Evolutionary conservation across 306 rosid genomes (phyloP), one percentile per base, ranked within the genome.

Genomic region (Lagenaria siceraria): DNA sequence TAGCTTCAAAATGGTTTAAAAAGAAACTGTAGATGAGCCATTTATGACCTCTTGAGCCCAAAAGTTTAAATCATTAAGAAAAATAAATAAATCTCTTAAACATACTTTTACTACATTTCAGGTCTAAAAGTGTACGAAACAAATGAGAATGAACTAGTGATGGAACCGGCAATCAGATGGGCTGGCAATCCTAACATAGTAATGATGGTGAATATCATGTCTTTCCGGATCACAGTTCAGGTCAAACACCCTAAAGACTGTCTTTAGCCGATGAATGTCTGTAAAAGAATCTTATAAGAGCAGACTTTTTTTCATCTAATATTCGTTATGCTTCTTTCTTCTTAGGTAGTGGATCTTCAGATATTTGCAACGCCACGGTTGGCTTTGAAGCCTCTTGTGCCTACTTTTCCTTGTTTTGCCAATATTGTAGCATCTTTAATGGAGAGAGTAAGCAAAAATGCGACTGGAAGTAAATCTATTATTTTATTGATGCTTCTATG

Each of bases 381-480:
- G 74, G 74, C 89, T 82, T 79, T 94, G 80, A 92, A 89, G 82
- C 97, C 98, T 83, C 86, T 94, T 40, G 97, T 92, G 58, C 92
- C 98, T n/a, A 84, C 91, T n/a, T 83, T 94, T 81, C 98, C 98
- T 6, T 94, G 98, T 82, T 94, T 94, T 59, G 88, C 91, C 42
- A 92, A 84, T 82, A 83, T 88, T 78, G 81, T 83, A 24, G 84
- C 88, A 10, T 94, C 95, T 36, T 92, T 94, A 89, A 80, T 94
- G 93, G 96, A 94, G 80, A 92, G 90, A 92, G 98, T 91, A 83
- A 78, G 82, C 42, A 49, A 71, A 70, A 53, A 51, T n/a, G 22
- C 25, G 12, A 52, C 31, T 51, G 31, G 11, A 53, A 59, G n/a
- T 21, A 19, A 52, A 60, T 33, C 51, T 77, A 59, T 36, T n/a